Evolutionary conservation across 2,329 filamentous ascomycete species (phyloP).

Genomic region (Kalmusia sp.): DNA sequence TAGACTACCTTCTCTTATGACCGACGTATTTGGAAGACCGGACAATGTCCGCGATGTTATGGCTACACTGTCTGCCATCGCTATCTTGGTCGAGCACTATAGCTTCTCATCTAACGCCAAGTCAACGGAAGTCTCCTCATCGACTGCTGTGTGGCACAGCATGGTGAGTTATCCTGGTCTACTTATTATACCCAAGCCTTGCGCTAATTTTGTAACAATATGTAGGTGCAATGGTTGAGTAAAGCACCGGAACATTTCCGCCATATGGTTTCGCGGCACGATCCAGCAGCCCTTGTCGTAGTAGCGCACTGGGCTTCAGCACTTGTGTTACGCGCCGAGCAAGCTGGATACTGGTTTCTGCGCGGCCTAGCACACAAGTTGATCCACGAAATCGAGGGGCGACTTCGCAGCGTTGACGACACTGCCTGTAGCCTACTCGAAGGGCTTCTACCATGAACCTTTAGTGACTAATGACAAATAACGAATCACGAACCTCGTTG

Average conservation of each 20-base stretch:
- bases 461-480: background rate
- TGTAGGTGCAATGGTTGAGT: constrained; percentile 23
- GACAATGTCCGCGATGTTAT: constrained; percentile 22
- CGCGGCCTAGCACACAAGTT: constrained; percentile 2
- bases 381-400: background rate
- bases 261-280: constrained; percentile 18
- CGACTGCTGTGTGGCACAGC: constrained; percentile 4
- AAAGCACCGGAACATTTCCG: constrained; percentile 26
- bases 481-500: too few relatives aligned
- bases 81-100: constrained; percentile 25
- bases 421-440: background rate
- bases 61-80: constrained; percentile 27
- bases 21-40: constrained; percentile 22
- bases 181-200: background rate
- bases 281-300: constrained; percentile 30
- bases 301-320: constrained; percentile 31
- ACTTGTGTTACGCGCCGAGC: constrained; percentile 22
- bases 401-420: background rate
- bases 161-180: constrained; percentile 24
- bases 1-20: constrained; percentile 23
- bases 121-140: background rate
- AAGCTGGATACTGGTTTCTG: constrained; percentile 30
- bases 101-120: constrained; percentile 20
- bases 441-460: background rate
- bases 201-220: background rate